phyloP scores from a whole-genome alignment of 257 asterid species.

The Ophiorrhiza pumila region DNA sequence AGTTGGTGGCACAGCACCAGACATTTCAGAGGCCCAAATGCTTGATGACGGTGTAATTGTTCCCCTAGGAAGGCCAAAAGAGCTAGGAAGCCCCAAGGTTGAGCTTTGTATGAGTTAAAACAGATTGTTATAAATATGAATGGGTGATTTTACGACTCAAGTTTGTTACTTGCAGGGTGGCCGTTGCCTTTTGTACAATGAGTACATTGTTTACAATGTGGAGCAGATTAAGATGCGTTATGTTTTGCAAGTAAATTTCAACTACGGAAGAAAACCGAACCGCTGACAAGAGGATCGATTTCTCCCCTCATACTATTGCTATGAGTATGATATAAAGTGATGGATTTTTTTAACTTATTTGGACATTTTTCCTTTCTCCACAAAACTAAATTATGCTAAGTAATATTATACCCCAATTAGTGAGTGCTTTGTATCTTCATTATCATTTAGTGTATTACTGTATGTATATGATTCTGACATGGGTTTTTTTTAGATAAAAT shows the following conservation, averaged over 20 bases:
- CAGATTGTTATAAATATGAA: not conserved
- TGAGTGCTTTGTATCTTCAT: too few species aligned
- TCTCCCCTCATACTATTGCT: too few species aligned
- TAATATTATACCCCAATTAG: too few species aligned
- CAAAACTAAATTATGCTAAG: too few species aligned
- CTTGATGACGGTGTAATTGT: slow-evolving; percentile 75
- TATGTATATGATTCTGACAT: too few species aligned
- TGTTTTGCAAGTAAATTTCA: slow-evolving; percentile 77
- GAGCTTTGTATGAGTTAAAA: not conserved
- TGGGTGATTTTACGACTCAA: not conserved
- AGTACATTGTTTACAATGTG: slow-evolving; percentile 83
- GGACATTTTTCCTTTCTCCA: too few species aligned
- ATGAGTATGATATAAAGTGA: too few species aligned
- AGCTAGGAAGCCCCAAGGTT: slow-evolving; percentile 51
- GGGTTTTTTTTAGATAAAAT: too few species aligned
- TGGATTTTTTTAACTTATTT: too few species aligned
- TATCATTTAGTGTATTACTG: too few species aligned
- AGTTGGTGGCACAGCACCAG: slow-evolving; percentile 74
- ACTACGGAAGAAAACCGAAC: slow-evolving; percentile 31
- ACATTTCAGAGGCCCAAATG: slow-evolving; percentile 46
- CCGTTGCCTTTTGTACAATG: slow-evolving; percentile 61
- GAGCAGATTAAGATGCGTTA: slow-evolving; percentile 91
- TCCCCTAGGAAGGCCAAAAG: slow-evolving; percentile 72
- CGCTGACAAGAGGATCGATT: not conserved
- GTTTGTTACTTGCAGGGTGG: slow-evolving; percentile 46